Evolutionary conservation across 768 basidiomycete species (phyloP), one percentile per base, ranked within the genome.

Genomic region (Phylloporus sp.): DNA sequence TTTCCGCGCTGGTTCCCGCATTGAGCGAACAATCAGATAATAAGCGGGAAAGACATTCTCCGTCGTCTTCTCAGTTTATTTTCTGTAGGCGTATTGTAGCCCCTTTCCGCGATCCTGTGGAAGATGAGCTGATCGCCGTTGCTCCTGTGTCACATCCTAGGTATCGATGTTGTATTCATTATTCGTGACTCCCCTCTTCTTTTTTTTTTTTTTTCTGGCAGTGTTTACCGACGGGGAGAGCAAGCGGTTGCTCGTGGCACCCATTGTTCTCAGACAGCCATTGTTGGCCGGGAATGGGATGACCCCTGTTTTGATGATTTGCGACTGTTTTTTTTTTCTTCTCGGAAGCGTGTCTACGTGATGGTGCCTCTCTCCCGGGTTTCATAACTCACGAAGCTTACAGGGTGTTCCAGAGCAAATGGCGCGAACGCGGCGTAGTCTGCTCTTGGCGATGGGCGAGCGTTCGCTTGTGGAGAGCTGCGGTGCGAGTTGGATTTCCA

Each of bases 381-480:
- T 29, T 45, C 43, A 45, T 31, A 18, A 42, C 58, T 64, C 18
- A 63, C 51, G 20, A 22, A 41, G 18, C 18, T 34, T 50, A 49
- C 53, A 81, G 81, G 65, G 55, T 24, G 60, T 77, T 36, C 70
- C 75, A 20, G 56, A 54, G 3, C 54, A 60, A 27, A 70, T 70
- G 68, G 52, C 49, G 12, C 74, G 76, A 20, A 79, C 79, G 22
- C 71, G 71, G 49, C 53, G 74, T 39, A 80, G 76, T 16, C 54
- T 84, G 29, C 66, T 70, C 7, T 55, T 81, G 45, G 73, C 75
- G 39, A 67, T 82, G 55, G 71, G 72, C 5, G 82, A 84, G 54
- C 60, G 67, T 29, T 80, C 82, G 4, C 67, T 85, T 34, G 66
- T 84, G 53, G 75, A 82, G 49, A 75, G 76, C 52, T 82, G 82